Percentiles rank a stretch among this genome's conserved stretches.
Conservation (phyloP, 225 moss, liverwort and hornwort species). For the Polytrichum commune region DNA sequence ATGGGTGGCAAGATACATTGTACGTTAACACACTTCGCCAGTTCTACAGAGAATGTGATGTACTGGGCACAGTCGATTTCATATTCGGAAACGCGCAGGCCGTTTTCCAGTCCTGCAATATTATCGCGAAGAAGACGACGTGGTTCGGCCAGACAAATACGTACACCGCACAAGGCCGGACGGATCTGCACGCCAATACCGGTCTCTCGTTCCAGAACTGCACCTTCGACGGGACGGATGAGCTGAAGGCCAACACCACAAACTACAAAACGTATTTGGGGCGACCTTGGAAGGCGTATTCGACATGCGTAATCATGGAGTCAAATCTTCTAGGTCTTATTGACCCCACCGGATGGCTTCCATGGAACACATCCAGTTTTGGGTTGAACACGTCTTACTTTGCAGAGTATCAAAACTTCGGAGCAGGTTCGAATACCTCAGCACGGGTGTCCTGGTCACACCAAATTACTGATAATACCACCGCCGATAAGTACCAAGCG, state of each 20-base stretch:
- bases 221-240: slow-evolving; percentile 37
- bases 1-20: slow-evolving; percentile 72
- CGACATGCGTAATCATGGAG: slow-evolving; percentile 40
- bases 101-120: slow-evolving; percentile 48
- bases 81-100: slow-evolving; percentile 63
- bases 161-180: slow-evolving; percentile 59
- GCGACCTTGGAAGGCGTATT: slow-evolving; percentile 65
- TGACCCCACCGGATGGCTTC: slow-evolving; percentile 48
- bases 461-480: slow-evolving; percentile 20
- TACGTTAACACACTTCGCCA: slow-evolving; percentile 64
- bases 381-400: slow-evolving; percentile 51
- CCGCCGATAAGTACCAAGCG: slow-evolving; percentile 23
- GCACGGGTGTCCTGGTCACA: slow-evolving; percentile 44
- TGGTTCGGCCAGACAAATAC: slow-evolving; percentile 30
- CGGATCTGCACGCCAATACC: slow-evolving; percentile 54
- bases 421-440: slow-evolving; percentile 21
- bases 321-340: slow-evolving; percentile 35
- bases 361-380: slow-evolving; percentile 39
- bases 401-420: slow-evolving; percentile 47
- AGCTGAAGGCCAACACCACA: slow-evolving; percentile 17
- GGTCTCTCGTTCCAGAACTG: slow-evolving; percentile 67
- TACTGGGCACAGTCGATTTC: slow-evolving; percentile 66
- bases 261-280: slow-evolving; percentile 41
- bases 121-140: slow-evolving; percentile 42
- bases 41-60: slow-evolving; percentile 54